Evolutionary conservation across 164 flowering plant species (phyloP), one percentile per base, ranked within the genome.

Genomic region (Chimonanthus salicifolius): DNA sequence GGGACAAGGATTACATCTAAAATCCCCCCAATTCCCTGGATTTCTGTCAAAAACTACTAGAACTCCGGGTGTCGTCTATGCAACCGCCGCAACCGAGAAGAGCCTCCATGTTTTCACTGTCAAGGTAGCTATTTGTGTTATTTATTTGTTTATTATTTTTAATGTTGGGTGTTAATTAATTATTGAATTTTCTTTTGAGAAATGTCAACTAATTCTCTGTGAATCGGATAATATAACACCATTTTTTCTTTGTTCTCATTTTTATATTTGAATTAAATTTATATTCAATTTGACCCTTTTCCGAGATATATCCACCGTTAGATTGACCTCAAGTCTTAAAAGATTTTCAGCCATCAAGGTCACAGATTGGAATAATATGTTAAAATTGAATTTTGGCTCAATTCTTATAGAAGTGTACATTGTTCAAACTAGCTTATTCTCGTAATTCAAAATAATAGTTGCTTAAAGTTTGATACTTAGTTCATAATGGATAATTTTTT

Each of bases 61-160:
- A 69, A 78, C 83, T 49, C 75, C 80, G 13, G 79, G 78, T 46
- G 33, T 70, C 47, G 87, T 86, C 67, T 76, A 77, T 68, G 94
- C 97, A 0, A 84, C 89, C 74, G 92, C 94, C 15, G 87, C 94
- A 1, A 85, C 97, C 6, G 97, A 86, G 83, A 94, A 92, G 82
- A 84, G 84, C 63, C 63, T 92, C 47, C 81, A 94, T 75, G 98
- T 92, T 78, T 94, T 83, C 82, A 83, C 87, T 75, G 97, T 89
- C 10, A 94, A 92, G 96, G 98, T 92, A 8, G 68, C 4, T 8
- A 5, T 58, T 71, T 75, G 47, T 11, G 58, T 45, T 33, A 33
- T 47, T 67, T 4, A 0, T 69, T 70, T 62, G 33, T 71, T n/a
- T 13, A 44, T 49, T 10, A 49, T 43, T 60, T 71, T 10, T 47